phyloP scores from a whole-genome alignment of 202 grass and related monocot genomes.

The Cymbopogon flexuosus region DNA sequence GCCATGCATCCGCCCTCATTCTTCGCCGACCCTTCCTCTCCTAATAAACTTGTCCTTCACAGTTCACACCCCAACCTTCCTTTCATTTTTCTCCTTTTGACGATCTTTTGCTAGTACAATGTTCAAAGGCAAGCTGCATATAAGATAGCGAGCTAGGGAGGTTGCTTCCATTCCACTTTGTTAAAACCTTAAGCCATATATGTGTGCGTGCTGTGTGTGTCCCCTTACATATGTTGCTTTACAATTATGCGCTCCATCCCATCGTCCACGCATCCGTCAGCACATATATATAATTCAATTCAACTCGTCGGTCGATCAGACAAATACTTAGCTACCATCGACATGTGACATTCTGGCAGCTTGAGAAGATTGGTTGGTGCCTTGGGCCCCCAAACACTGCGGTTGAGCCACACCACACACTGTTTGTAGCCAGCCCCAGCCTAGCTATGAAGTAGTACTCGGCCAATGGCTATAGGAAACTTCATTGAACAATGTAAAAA shows the following conservation, averaged over 20 bases:
- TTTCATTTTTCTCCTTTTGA: slow-evolving; percentile 15
- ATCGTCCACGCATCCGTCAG: slow-evolving; percentile 3
- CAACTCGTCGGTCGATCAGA: not conserved
- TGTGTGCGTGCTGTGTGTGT: not conserved
- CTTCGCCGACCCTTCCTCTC: not conserved
- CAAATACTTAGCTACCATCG: slow-evolving; percentile 31
- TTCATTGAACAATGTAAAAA: not conserved
- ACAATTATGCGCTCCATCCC: slow-evolving; percentile 18
- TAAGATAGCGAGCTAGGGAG: not conserved
- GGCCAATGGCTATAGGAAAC: not conserved
- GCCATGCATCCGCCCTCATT: not conserved
- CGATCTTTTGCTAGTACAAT: not conserved
- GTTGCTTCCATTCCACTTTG: slow-evolving; percentile 59
- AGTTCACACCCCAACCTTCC: not conserved
- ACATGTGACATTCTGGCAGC: slow-evolving; percentile 35
- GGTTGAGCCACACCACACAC: not conserved
- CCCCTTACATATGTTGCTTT: slow-evolving; percentile 31
- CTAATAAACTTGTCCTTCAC: slow-evolving; percentile 28
- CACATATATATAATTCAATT: not conserved
- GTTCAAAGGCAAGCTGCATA: not conserved
- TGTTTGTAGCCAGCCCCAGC: not conserved
- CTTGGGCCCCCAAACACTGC: slow-evolving; percentile 25
- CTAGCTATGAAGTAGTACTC: not conserved
- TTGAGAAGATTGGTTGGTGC: slow-evolving; percentile 46
- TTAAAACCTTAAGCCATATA: slow-evolving; percentile 38